Evolutionary conservation across 2,329 filamentous ascomycete species (phyloP), one percentile per base, ranked within the genome.

Genomic region (Neoscytalidium dimidiatum): DNA sequence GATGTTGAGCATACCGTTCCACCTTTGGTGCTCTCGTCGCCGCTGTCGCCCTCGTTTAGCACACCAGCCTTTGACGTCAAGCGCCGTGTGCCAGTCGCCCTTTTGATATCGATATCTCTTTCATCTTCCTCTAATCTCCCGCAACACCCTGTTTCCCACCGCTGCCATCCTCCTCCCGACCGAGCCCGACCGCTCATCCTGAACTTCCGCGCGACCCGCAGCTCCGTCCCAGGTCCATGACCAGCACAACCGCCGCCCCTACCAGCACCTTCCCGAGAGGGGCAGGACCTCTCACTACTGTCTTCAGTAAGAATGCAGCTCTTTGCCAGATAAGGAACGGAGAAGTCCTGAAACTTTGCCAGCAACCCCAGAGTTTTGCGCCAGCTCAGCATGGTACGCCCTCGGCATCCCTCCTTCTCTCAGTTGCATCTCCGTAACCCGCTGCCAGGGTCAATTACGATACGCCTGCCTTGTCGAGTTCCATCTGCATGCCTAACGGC

Each of bases 341-440:
- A 13, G 14, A 26, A 17, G 13, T 17, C 17, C 53, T 58, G 35
- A 58, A 21, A 14, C 14, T 7, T 35, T 21, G 2, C 35, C 26
- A 58, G 53, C 53, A 29, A 58, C 53, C 7, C 53, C 53, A 4
- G 53, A 58, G n/a, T 58, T 58, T 26, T 58, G 53, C 35, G 17
- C 53, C 21, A 17, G 9, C 21, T 9, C 4, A 3, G 53, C 53
- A 43, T 58, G 53, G 52, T 57, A 35, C 14, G 52, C 43, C 9
- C 26, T 6, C 35, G n/a, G 33, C 4, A 7, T 33, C 7, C 9
- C n/a, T 2, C 4, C 52, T 21, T 28, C 14, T 4, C 7, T 14
- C 3, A 29, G 0, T 5, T 23, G 9, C 21, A 2, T n/a, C 3
- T 41, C 14, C 9, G 13, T 43, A 3, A 41, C 21, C n/a, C 11